Evolutionary conservation across 2,329 filamentous ascomycete genomes (phyloP).

Genomic region (Zymoseptoria pseudotritici): DNA sequence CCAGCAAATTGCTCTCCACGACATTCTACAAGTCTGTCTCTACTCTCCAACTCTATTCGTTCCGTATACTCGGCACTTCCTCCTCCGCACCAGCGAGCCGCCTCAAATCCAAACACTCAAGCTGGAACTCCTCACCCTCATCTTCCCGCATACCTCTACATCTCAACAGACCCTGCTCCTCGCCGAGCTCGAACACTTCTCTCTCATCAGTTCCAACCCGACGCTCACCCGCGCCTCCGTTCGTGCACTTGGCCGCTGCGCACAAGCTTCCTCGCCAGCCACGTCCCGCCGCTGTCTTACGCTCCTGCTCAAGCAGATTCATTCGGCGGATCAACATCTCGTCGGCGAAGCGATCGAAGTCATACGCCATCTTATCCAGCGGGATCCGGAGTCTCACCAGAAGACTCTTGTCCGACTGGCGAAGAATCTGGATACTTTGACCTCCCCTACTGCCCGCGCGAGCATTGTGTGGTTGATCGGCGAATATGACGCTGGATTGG

Average conservation of each 20-base stretch:
- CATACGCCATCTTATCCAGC: slow-evolving; percentile 90
- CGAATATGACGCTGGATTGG: slow-evolving; percentile 71
- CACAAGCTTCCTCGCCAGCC: slow-evolving; percentile 60
- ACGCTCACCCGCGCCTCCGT: slow-evolving; percentile 82
- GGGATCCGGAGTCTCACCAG: slow-evolving; percentile 70
- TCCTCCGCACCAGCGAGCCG: slow-evolving; percentile 72
- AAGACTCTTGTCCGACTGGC: slow-evolving; percentile 83
- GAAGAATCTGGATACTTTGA: slow-evolving; percentile 82
- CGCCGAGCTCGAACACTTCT: slow-evolving; percentile 91
- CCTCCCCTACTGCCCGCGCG: slow-evolving; percentile 79
- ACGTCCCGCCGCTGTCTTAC: slow-evolving; percentile 74
- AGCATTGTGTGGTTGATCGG: slow-evolving; percentile 97
- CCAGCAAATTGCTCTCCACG: slow-evolving; percentile 82
- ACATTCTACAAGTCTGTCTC: slow-evolving; percentile 89
- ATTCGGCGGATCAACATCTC: slow-evolving; percentile 75
- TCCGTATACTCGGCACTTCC: slow-evolving; percentile 80
- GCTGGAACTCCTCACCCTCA: slow-evolving; percentile 79
- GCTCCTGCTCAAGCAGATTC: slow-evolving; percentile 78
- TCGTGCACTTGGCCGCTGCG: slow-evolving; percentile 85
- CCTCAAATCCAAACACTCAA: slow-evolving; percentile 84
- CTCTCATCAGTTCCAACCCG: slow-evolving; percentile 59
- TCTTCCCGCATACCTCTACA: slow-evolving; percentile 74
- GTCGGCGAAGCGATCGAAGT: slow-evolving; percentile 92
- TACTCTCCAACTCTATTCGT: slow-evolving; percentile 71
- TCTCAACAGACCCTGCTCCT: slow-evolving; percentile 80